Evolutionary conservation across 139 green algal species (phyloP).

Genomic region (Haematococcus sp.): DNA sequence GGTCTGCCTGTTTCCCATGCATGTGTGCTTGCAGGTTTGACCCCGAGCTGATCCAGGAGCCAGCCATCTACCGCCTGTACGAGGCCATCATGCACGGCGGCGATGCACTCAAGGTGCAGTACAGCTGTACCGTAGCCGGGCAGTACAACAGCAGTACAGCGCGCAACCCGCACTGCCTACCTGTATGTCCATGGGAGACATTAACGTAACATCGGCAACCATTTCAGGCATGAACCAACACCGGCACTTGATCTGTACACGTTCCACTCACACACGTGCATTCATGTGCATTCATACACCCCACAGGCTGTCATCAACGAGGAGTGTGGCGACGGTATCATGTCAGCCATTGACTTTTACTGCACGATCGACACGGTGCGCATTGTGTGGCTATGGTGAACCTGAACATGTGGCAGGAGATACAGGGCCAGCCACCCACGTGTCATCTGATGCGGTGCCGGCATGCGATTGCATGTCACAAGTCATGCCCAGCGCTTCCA

Average conservation of each 20-base stretch:
- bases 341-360: conserved; percentile 16
- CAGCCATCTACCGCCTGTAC: conserved; percentile 11
- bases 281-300: not conserved
- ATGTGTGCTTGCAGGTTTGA: conserved; percentile 9
- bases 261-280: no score
- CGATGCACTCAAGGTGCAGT: conserved; percentile 5
- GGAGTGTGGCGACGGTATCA: conserved; percentile 21
- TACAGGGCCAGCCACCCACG: no score
- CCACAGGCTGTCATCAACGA: conserved; percentile 12
- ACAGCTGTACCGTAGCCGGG: not conserved
- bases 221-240: no score
- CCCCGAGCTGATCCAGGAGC: conserved; percentile 12
- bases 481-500: no score
- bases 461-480: no score
- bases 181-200: not conserved
- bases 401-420: no score
- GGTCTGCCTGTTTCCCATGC: no score
- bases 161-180: not conserved
- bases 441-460: no score
- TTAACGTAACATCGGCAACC: not conserved
- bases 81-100: conserved; percentile 15
- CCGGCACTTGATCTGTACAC: no score
- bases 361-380: not conserved
- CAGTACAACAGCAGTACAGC: not conserved
- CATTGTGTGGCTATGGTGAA: no score